Base-by-base conservation (phyloP, 1,284 basidiomycete species). In the Cryptococcus neoformans region DNA sequence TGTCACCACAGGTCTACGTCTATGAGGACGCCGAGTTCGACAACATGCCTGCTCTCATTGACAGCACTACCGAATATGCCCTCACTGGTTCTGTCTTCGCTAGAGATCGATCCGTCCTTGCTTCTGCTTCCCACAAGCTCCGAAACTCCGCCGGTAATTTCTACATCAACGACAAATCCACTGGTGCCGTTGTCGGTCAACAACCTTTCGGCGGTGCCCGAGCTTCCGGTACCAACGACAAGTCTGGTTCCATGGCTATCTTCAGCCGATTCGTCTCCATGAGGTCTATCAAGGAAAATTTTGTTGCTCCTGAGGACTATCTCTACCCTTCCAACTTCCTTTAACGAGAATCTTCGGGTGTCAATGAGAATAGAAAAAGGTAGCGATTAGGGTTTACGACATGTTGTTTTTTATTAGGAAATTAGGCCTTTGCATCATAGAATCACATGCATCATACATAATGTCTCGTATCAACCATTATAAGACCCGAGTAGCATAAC, bases 181-280 rank as follows among this genome's bases (percentile, higher is more conserved):
- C 95, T 0, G 95, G 95, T 58, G 95, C 95, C 34, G 89, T 92
- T 49, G 91, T 96, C 35, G 92, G 90, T 6, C 93, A 97, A 77
- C 95, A 99, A 78, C 93, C 95, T 6, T 99, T 99, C 75, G 95
- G 95, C 55, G 96, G 95, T 56, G 91, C 87, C 6, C 85, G 95
- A 48, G 91, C 84, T 21, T 92, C 89, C 67, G 95, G 96, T 36
- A 99, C 96, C 62, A 98, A 98, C 81, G 96, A 99, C 80, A 99
- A 98, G 82, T 90, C 92, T 0, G 95, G 95, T 12, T 92, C 89
- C 63, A 87, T 93, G 65, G 85, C 83, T 67, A 90, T 97, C 73
- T 94, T 90, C 80, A 92, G 89, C 78, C 82, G 92, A 58, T 95
- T 94, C 77, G 83, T 92, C 37, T 91, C 88, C 55, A 87, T 89